Evolutionary conservation across 176 grass and related monocot genomes (phyloP).

Genomic region (Canna indica): DNA sequence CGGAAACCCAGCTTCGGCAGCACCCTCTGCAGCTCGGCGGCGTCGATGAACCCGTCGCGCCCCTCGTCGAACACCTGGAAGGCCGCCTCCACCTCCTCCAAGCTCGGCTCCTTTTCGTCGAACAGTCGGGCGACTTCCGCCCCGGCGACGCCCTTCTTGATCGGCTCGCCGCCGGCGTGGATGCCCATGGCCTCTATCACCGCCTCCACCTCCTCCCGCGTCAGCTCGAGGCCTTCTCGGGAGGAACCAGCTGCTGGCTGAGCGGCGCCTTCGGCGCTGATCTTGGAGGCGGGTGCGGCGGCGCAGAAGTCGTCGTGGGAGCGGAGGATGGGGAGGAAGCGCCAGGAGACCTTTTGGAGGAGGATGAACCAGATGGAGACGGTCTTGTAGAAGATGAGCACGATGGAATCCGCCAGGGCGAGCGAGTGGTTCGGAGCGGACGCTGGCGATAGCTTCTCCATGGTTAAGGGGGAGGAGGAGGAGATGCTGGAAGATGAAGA

Average conservation of each 20-base stretch:
- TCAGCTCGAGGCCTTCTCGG: background rate
- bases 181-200: constrained; percentile 4
- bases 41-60: constrained; percentile 6
- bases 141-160: no score
- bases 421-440: background rate
- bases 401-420: background rate
- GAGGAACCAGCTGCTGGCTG: no score
- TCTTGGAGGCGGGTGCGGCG: background rate
- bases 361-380: constrained; percentile 3
- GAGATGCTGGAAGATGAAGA: background rate
- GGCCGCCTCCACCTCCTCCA: constrained; percentile 2
- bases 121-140: background rate
- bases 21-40: background rate
- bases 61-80: constrained; percentile 6
- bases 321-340: background rate
- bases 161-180: background rate
- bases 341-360: background rate
- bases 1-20: background rate
- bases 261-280: no score
- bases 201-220: background rate
- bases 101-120: background rate
- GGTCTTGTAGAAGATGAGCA: background rate
- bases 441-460: background rate
- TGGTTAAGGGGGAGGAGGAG: background rate
- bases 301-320: background rate